These are phyloP conservation scores for Austroboletus novae-zelandiae DNA, from an alignment of 1,284 basidiomycete species.

Conservation along the genomic window DNA sequence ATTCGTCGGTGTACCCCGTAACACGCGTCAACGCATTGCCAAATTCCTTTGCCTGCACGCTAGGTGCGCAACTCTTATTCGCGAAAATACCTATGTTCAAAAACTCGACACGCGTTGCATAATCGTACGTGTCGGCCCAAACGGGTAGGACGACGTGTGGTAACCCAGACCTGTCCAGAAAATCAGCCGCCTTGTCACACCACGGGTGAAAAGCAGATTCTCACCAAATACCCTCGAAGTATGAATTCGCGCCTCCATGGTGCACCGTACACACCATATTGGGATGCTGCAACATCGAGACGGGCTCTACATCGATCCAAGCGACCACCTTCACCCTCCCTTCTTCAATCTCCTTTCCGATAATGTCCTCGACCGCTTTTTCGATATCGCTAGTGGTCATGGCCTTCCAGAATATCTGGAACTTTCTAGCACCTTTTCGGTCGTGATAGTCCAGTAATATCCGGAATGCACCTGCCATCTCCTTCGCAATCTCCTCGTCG, in stretches of 20 bases:
- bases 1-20: conserved; percentile 9
- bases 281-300: conserved; percentile 12
- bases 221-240: conserved; percentile 14
- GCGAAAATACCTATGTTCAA: conserved; percentile 2
- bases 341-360: neutral
- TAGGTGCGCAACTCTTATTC: neutral
- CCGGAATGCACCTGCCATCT: neutral
- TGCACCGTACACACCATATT: conserved; percentile 15
- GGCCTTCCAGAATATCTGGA: neutral
- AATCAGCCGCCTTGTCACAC: conserved; percentile 8
- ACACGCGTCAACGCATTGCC: neutral
- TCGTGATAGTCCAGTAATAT: neutral
- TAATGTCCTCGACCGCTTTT: neutral
- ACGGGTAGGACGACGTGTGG: too few relatives aligned
- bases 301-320: conserved; percentile 11
- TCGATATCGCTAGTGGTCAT: neutral
- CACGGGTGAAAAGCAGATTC: neutral
- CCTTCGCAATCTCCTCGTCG: neutral
- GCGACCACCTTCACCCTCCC: conserved; percentile 2
- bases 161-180: too few relatives aligned
- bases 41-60: neutral
- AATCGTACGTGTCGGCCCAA: conserved; percentile 18
- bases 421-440: neutral
- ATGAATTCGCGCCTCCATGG: conserved; percentile 19
- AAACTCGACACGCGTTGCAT: conserved; percentile 6